phyloP scores from a whole-genome alignment of 768 basidiomycete species.

The Tricholoma terreum region DNA sequence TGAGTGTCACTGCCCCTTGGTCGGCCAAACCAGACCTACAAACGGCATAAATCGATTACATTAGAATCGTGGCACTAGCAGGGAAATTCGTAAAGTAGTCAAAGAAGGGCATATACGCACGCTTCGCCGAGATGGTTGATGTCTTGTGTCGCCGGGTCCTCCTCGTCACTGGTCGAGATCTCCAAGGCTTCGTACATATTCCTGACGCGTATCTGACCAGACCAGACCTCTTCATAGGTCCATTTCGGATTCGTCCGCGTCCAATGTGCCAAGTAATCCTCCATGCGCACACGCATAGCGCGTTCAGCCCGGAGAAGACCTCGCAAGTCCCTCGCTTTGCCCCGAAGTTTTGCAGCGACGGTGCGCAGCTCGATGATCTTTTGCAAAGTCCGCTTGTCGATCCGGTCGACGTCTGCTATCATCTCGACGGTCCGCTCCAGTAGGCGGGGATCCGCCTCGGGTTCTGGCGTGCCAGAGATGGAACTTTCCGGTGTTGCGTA shows the following conservation, averaged over 20 bases:
- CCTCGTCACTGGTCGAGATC: slow-evolving; percentile 15
- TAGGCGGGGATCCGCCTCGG: slow-evolving; percentile 11
- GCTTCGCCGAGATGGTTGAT: background rate
- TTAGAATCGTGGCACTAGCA: background rate
- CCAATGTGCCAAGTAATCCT: slow-evolving; percentile 16
- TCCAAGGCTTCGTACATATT: slow-evolving; percentile 5
- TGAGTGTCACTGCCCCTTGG: background rate
- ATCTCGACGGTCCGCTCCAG: slow-evolving; percentile 11
- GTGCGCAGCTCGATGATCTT: slow-evolving; percentile 7
- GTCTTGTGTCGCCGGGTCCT: background rate
- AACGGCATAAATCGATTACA: background rate
- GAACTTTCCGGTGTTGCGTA: slow-evolving; percentile 20
- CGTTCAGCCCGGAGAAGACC: slow-evolving; percentile 13
- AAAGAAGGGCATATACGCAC: background rate
- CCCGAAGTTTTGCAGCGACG: slow-evolving; percentile 6
- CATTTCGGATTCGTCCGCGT: slow-evolving; percentile 5
- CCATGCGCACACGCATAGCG: slow-evolving; percentile 12
- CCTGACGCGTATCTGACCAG: slow-evolving; percentile 8
- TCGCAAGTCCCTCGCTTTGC: slow-evolving; percentile 7
- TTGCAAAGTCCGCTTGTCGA: slow-evolving; percentile 4
- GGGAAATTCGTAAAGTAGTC: background rate
- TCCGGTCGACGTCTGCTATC: slow-evolving; percentile 13
- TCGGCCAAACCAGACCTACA: background rate
- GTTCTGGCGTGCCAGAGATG: slow-evolving; percentile 8
- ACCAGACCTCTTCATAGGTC: slow-evolving; percentile 19